phyloP scores from a whole-genome alignment of 139 green algal genomes.

The Chlamydomonas urium region DNA sequence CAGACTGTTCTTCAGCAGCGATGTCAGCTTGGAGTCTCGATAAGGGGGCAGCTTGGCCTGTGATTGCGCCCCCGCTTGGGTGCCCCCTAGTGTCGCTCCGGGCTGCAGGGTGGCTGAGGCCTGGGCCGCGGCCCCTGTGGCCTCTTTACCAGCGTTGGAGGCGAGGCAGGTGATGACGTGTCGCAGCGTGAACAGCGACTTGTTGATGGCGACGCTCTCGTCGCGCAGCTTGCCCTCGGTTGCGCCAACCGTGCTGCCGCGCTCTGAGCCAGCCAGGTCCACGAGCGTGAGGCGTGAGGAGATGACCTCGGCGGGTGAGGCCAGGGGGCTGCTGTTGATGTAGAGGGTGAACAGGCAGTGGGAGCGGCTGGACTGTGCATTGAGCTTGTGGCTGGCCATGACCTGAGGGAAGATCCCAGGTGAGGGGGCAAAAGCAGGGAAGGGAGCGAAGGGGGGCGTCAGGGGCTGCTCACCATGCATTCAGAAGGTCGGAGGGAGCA shows the following conservation, averaged over 20 bases:
- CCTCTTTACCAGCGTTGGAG: too few relatives aligned
- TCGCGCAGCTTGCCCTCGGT: slow-evolving; percentile 30
- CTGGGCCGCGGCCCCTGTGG: not conserved
- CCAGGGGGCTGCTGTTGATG: slow-evolving; percentile 26
- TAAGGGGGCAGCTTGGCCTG: slow-evolving; percentile 32
- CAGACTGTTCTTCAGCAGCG: slow-evolving; percentile 52
- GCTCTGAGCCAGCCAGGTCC: slow-evolving; percentile 56
- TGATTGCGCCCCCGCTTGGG: not conserved
- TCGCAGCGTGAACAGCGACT: slow-evolving; percentile 53
- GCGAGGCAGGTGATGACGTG: slow-evolving; percentile 29
- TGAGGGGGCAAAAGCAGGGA: too few relatives aligned
- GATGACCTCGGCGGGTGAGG: slow-evolving; percentile 25
- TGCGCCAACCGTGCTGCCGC: slow-evolving; percentile 20
- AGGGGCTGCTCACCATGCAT: too few relatives aligned
- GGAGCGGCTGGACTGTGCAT: slow-evolving; percentile 45
- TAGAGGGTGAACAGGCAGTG: slow-evolving; percentile 53
- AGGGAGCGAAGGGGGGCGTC: too few relatives aligned
- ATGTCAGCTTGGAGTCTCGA: slow-evolving; percentile 57
- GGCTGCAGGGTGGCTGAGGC: too few relatives aligned
- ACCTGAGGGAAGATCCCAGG: slow-evolving; percentile 17
- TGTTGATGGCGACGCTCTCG: slow-evolving; percentile 58
- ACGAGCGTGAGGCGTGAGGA: slow-evolving; percentile 41
- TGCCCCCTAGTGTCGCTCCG: not conserved
- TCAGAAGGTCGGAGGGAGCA: too few relatives aligned
- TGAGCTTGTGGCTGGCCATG: slow-evolving; percentile 48